Percentiles rank a stretch among this genome's conserved stretches.
Conservation (phyloP, 176 grass and related monocot species). For the Rhynchospora tenuis region DNA sequence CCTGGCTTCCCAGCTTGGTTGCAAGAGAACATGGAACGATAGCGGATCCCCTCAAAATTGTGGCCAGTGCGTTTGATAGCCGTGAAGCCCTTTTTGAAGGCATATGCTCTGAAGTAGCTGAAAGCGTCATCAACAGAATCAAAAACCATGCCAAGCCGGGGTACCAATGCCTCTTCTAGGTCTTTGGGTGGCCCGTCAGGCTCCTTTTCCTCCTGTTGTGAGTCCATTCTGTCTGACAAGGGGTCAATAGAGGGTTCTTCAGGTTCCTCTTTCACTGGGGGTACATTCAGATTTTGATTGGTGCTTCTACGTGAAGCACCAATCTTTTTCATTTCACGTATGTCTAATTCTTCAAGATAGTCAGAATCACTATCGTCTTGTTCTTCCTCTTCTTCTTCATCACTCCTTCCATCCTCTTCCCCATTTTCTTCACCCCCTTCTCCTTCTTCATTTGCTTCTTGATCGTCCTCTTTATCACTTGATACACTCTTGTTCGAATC, state of each 20-base stretch:
- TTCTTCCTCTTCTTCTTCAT: conserved; percentile 21
- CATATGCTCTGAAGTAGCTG: conserved; percentile 24
- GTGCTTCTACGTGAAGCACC: not conserved
- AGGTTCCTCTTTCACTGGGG: conserved; percentile 22
- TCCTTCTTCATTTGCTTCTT: conserved; percentile 20
- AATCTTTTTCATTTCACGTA: not conserved
- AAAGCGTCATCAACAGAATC: conserved; percentile 22
- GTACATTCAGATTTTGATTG: conserved; percentile 26
- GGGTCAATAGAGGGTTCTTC: conserved; percentile 10
- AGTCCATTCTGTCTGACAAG: conserved; percentile 4
- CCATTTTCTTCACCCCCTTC: conserved; percentile 5
- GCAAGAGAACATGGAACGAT: conserved; percentile 27
- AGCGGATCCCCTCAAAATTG: conserved; percentile 28
- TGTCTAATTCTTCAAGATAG: conserved; percentile 19
- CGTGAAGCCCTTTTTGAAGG: conserved; percentile 24
- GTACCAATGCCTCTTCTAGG: conserved; percentile 16
- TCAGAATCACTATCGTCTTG: conserved; percentile 13
- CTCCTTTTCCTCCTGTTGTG: conserved; percentile 6
- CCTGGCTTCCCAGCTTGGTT: conserved; percentile 26
- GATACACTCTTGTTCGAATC: not conserved
- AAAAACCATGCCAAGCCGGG: conserved; percentile 20
- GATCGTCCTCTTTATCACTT: conserved; percentile 21
- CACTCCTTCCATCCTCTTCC: conserved; percentile 21
- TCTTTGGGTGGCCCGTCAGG: conserved; percentile 11
- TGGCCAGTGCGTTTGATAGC: conserved; percentile 25